Evolutionary conservation across 2,329 filamentous ascomycete species (phyloP).

Genomic region (Xylaria digitata): DNA sequence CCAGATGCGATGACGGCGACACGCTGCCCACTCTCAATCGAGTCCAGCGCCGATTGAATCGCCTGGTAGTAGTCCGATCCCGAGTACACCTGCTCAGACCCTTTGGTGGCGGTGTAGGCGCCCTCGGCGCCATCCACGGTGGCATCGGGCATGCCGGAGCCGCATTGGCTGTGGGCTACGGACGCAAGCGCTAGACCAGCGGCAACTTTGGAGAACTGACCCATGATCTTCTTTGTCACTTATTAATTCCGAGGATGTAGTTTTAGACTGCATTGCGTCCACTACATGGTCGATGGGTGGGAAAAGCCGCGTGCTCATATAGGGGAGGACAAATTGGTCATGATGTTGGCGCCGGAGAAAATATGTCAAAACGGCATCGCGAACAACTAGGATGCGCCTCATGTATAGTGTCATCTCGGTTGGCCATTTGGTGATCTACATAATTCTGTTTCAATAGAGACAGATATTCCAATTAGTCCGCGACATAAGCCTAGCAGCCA

Average conservation of each 20-base stretch:
- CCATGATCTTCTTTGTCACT: neutral
- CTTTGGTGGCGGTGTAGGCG: slow-evolving; percentile 41
- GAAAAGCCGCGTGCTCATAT: neutral
- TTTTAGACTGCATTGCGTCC: neutral
- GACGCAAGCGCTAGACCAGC: slow-evolving; percentile 57
- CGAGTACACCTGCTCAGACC: slow-evolving; percentile 61
- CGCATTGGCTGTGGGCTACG: slow-evolving; percentile 49
- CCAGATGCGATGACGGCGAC: slow-evolving; percentile 66
- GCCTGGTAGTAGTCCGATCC: slow-evolving; percentile 65
- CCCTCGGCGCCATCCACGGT: slow-evolving; percentile 41
- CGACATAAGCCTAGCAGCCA: slow-evolving; percentile 6
- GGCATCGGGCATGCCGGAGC: slow-evolving; percentile 43
- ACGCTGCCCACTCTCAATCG: slow-evolving; percentile 63
- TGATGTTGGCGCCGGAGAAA: slow-evolving; percentile 1
- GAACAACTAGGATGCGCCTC: neutral
- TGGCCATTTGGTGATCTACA: neutral
- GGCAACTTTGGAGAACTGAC: slow-evolving; percentile 45
- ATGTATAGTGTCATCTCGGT: neutral
- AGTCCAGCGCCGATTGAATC: slow-evolving; percentile 65
- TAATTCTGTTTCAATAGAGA: neutral
- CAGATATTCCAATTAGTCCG: slow-evolving; percentile 5
- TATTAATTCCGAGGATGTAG: neutral
- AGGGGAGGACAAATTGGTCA: neutral
- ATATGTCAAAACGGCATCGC: neutral
- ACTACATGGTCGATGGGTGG: neutral